Conservation (phyloP, 306 rosid genomes). For the Sphenostylis stenocarpa region DNA sequence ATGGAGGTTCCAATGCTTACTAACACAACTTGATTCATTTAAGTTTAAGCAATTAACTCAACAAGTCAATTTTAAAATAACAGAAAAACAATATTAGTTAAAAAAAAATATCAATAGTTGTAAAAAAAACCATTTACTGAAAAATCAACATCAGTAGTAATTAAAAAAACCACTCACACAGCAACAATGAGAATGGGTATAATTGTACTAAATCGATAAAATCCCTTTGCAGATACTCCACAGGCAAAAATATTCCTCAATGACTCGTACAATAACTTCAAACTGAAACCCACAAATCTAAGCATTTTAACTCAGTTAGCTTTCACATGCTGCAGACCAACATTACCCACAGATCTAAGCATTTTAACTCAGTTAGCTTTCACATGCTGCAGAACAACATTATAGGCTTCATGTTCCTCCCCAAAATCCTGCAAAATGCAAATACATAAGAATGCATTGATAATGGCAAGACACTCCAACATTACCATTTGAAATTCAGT, state of each 20-base stretch:
- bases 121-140: no score
- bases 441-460: neutral
- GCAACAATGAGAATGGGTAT: neutral
- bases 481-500: neutral
- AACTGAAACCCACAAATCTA: neutral
- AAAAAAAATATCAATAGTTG: no score
- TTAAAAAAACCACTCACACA: neutral
- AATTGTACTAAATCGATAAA: slow-evolving; percentile 9
- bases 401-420: slow-evolving; percentile 41
- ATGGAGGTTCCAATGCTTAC: neutral
- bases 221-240: neutral
- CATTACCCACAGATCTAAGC: no score
- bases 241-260: slow-evolving; percentile 17
- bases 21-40: neutral
- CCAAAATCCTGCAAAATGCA: slow-evolving; percentile 38
- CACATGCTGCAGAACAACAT: slow-evolving; percentile 40
- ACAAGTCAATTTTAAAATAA: neutral
- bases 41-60: neutral
- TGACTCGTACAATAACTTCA: neutral
- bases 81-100: neutral
- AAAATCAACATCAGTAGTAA: no score
- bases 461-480: neutral
- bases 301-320: slow-evolving; percentile 25
- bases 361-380: slow-evolving; percentile 32
- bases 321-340: slow-evolving; percentile 41